These are phyloP conservation scores for Phytophthora aleatoria DNA, from an alignment of 352 stramenopile species.

Conservation along the genomic window DNA sequence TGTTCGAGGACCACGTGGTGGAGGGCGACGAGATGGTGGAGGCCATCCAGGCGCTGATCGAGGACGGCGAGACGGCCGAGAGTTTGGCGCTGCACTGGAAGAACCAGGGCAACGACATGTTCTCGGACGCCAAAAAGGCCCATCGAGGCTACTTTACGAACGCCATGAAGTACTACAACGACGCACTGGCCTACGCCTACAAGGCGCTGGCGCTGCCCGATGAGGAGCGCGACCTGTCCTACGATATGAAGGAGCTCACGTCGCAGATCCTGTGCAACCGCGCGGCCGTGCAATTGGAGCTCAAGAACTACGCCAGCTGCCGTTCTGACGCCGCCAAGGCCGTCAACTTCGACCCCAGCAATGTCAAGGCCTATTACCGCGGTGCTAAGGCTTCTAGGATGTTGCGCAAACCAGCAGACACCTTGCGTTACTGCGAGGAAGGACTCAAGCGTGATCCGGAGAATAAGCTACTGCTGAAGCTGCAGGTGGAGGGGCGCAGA, in stretches of 20 bases:
- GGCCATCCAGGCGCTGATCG: constrained; percentile 86
- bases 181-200: constrained; percentile 76
- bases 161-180: constrained; percentile 81
- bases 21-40: constrained; percentile 87
- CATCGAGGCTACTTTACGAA: constrained; percentile 76
- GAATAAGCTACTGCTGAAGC: constrained; percentile 77
- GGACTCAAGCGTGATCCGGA: constrained; percentile 73
- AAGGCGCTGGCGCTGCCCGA: constrained; percentile 74
- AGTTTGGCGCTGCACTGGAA: constrained; percentile 88
- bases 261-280: constrained; percentile 84
- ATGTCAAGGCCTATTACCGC: constrained; percentile 88
- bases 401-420: constrained; percentile 80
- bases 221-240: constrained; percentile 60
- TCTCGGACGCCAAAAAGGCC: constrained; percentile 71
- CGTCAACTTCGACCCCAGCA: constrained; percentile 68
- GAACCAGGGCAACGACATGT: constrained; percentile 90
- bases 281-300: constrained; percentile 78
- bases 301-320: constrained; percentile 88
- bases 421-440: constrained; percentile 80
- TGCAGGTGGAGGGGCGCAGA: constrained; percentile 65
- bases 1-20: constrained; percentile 89
- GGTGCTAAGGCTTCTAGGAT: constrained; percentile 82
- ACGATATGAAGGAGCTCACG: constrained; percentile 74
- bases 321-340: constrained; percentile 79
- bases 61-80: constrained; percentile 88